phyloP scores from a whole-genome alignment of 352 stramenopile genomes.

The Phytophthora ohioensis region DNA sequence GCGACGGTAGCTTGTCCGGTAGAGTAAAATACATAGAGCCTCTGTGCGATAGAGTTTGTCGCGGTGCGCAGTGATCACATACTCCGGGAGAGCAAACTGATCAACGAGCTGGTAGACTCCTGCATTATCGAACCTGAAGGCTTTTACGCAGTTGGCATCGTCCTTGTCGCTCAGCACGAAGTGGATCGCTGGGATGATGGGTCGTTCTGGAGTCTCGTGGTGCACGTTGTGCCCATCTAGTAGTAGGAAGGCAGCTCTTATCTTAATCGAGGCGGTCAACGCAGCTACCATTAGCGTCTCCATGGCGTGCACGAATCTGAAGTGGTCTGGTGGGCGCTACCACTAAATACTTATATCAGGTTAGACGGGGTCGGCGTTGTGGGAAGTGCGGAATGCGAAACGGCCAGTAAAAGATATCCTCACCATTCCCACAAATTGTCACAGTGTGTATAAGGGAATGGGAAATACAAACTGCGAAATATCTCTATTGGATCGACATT shows the following conservation, averaged over 20 bases:
- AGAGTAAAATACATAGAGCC: constrained; percentile 13
- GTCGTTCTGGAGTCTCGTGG: not conserved
- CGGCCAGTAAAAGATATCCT: not conserved
- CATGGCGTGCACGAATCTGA: not conserved
- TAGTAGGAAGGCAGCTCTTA: not conserved
- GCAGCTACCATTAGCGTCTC: not conserved
- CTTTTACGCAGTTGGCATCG: constrained; percentile 16
- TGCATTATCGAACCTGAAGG: constrained; percentile 20
- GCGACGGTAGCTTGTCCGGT: constrained; percentile 12
- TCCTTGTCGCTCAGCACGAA: constrained; percentile 7
- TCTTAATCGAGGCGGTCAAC: not conserved
- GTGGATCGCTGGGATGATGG: not conserved
- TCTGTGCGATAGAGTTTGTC: constrained; percentile 18
- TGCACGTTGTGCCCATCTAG: not conserved
- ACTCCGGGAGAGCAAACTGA: constrained; percentile 13
- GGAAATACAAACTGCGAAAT: constrained; percentile 3
- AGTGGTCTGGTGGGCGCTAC: not conserved
- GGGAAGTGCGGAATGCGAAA: not conserved
- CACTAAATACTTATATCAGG: not conserved
- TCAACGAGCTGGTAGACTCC: constrained; percentile 24
- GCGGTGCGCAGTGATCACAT: constrained; percentile 13
- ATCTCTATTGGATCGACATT: not conserved
- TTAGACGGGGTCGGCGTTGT: not conserved
- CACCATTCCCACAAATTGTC: not conserved
- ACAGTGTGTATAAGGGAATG: not conserved